Percentiles rank a stretch among this genome's conserved stretches.
phyloP scores from a whole-genome alignment of 805 yeast genomes.

The Yamadazyma akitaensis region DNA sequence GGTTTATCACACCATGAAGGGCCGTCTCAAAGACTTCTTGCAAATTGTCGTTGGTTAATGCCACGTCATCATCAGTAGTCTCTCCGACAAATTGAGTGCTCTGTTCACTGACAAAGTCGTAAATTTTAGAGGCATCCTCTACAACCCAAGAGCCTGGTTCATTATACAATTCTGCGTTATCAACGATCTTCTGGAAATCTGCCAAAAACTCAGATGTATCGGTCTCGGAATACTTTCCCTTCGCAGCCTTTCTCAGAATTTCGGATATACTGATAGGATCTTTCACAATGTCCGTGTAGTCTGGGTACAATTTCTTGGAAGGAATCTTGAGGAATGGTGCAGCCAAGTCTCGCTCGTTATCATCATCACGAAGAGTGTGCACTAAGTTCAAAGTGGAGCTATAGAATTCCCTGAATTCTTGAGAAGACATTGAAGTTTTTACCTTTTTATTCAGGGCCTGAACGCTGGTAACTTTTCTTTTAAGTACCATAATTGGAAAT shows the following conservation, averaged over 20 bases:
- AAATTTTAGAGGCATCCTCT: constrained; percentile 55
- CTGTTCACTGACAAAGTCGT: constrained; percentile 53
- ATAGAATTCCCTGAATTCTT: constrained; percentile 28
- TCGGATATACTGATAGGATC: constrained; percentile 35
- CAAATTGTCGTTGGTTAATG: constrained; percentile 18
- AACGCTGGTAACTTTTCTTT: constrained; percentile 18
- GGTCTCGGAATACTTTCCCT: constrained; percentile 43
- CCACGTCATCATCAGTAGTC: constrained; percentile 9
- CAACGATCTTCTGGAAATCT: constrained; percentile 35
- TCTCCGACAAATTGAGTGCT: constrained; percentile 21
- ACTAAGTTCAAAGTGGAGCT: constrained; percentile 30
- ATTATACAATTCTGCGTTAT: constrained; percentile 39
- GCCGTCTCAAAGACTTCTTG: constrained; percentile 21
- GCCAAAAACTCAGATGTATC: constrained; percentile 27
- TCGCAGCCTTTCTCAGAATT: constrained; percentile 34
- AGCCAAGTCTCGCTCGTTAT: constrained; percentile 20
- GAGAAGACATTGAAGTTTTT: constrained; percentile 10
- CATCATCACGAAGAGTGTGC: constrained; percentile 29
- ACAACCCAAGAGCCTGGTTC: constrained; percentile 55
- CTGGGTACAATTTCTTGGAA: constrained; percentile 37
- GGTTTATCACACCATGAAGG: constrained; percentile 39
- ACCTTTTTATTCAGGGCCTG: constrained; percentile 15
- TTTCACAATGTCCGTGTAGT: constrained; percentile 34
- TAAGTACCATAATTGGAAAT: constrained; percentile 20
- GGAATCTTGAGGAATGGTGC: constrained; percentile 34